Base-by-base conservation (phyloP, 2,329 filamentous ascomycete species). In the Botrytis pseudocinerea region DNA sequence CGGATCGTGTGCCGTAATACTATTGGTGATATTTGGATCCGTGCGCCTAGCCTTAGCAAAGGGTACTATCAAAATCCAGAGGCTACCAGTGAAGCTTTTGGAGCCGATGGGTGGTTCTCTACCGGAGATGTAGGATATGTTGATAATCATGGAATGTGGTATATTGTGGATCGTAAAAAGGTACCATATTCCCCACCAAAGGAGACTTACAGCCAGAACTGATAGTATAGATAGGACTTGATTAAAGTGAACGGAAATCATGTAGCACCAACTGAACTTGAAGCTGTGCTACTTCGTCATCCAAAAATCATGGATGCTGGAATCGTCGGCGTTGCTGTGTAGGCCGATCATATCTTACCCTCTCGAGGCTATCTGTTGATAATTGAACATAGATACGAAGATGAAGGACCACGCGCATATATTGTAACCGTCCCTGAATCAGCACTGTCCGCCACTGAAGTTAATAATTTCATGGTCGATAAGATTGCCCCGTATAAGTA, bases 121-220 rank as follows among this genome's bases (percentile, higher is more conserved):
- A 64, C 62, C 1, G 42, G 84, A 0, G 84, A 86, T 71, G 81
- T 85, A 1, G 84, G 83, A 68, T 91, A 92, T 76, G 88, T 93
- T 76, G 93, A 97, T 79, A 83, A 87, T 57, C 85, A 92, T 69
- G 92, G 92, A 46, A 92, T 95, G 78, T 93, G 97, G 79, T 97
- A 91, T 84, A 95, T 97, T 80, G 97, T 94, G 1, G 95, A 97
- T 80, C 91, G 76, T 20, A 71, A 77, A 74, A 77, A 84, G 78
- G 82, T 85, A 73, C 78, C 18, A 46, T 46, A 5, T 44, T 46
- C 44, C n/a, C 28, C 35, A 16, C 18, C 9, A 5, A 32, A 46
- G n/a, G 18, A 64, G 9, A 64, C 12, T 46, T 22, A 12, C 28
- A 28, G 2, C 18, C 9, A 46, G 62, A 28, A 28, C 28, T 64